Evolutionary conservation across 1,284 basidiomycete genomes (phyloP).

Genomic region (Moniliophthora roreri): DNA sequence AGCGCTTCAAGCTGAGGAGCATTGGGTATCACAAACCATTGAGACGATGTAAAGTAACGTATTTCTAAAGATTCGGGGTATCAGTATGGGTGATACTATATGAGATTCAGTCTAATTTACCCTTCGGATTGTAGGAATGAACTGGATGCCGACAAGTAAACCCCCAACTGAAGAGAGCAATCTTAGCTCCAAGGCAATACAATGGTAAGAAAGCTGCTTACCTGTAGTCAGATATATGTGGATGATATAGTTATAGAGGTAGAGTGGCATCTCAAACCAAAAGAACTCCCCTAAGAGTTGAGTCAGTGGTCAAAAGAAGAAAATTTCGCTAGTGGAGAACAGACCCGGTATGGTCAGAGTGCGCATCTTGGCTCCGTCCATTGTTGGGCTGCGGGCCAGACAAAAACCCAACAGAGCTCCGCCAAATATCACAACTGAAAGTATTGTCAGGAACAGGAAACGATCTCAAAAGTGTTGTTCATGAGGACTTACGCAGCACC

Average conservation of each 20-base stretch:
- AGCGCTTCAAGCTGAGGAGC: background rate
- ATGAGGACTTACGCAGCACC: background rate
- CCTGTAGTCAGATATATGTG: slow-evolving; percentile 26
- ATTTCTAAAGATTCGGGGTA: slow-evolving; percentile 23
- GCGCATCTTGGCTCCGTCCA: background rate
- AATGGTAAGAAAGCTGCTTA: slow-evolving; percentile 5
- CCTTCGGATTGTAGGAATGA: slow-evolving; percentile 26
- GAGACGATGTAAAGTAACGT: slow-evolving; percentile 6
- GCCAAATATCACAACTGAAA: background rate
- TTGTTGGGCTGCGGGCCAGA: background rate
- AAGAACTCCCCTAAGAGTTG: slow-evolving; percentile 24
- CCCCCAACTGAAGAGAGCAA: slow-evolving; percentile 21
- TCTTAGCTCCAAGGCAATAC: no score
- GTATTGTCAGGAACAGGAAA: no score
- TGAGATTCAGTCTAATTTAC: slow-evolving; percentile 16
- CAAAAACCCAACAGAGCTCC: background rate
- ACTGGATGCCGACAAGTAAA: slow-evolving; percentile 22
- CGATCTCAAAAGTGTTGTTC: no score
- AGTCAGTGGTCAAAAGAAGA: background rate
- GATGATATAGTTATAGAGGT: slow-evolving; percentile 23
- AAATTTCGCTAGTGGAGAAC: background rate
- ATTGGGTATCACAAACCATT: background rate
- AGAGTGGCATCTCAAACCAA: slow-evolving; percentile 24
- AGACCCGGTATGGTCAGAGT: background rate
- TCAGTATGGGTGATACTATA: background rate